Conservation (phyloP, 805 yeast genomes). For the Ogataea salicorniae region DNA sequence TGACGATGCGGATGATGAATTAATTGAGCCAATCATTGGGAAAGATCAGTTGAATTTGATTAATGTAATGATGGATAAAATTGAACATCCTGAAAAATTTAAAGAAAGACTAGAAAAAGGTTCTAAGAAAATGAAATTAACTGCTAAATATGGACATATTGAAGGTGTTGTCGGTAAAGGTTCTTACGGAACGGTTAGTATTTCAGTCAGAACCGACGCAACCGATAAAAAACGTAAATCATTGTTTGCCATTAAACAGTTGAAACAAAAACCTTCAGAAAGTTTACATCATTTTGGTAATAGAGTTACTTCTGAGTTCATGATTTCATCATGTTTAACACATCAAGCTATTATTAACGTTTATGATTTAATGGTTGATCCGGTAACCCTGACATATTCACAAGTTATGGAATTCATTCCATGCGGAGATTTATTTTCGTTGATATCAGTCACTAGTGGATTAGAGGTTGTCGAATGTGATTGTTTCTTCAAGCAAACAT, state of each 20-base stretch:
- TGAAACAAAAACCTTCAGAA: constrained; percentile 58
- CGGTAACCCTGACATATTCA: constrained; percentile 61
- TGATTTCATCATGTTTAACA: constrained; percentile 72
- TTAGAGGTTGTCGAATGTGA: constrained; percentile 69
- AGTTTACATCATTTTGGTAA: constrained; percentile 52
- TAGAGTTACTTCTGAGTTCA: constrained; percentile 85
- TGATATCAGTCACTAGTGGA: constrained; percentile 47
- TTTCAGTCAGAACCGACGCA: constrained; percentile 38
- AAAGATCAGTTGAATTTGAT: constrained; percentile 44
- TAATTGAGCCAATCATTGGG: constrained; percentile 46
- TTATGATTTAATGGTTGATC: constrained; percentile 73
- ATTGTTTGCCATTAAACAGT: constrained; percentile 73
- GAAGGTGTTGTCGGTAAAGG: constrained; percentile 46
- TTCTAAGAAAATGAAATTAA: constrained; percentile 31
- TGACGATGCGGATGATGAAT: constrained; percentile 34
- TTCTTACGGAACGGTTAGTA: constrained; percentile 43
- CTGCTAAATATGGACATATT: constrained; percentile 46
- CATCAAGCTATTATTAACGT: constrained; percentile 75
- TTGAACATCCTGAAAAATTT: constrained; percentile 36
- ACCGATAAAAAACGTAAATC: constrained; percentile 33
- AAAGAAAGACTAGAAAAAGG: constrained; percentile 25
- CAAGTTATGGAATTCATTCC: constrained; percentile 97
- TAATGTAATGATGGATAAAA: constrained; percentile 41
- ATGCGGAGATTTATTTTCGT: constrained; percentile 71
- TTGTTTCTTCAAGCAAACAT: constrained; percentile 82